A percentile compares a stretch with the other conserved stretches of the same genome.
These are phyloP conservation scores for Gossypium rotundifolium DNA, from an alignment of 345 rosid genomes.

Conservation along the genomic window DNA sequence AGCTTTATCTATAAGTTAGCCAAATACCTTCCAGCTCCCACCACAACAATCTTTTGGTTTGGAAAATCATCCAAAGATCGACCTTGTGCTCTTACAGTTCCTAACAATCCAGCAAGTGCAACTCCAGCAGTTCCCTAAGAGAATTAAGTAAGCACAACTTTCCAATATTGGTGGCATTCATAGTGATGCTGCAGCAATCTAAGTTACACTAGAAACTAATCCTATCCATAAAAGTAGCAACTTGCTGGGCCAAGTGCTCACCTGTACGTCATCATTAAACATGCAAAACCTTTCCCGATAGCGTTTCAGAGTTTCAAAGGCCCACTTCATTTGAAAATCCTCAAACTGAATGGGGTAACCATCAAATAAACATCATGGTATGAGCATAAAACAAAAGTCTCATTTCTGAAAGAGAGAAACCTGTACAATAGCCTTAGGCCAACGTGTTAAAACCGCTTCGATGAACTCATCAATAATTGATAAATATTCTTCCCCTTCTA, in stretches of 20 bases:
- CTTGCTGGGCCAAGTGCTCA: slow-evolving; percentile 21
- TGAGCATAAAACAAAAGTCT: slow-evolving; percentile 17
- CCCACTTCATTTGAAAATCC: slow-evolving; percentile 99
- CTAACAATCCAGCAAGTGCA: slow-evolving; percentile 93
- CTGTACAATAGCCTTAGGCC: slow-evolving; percentile 99
- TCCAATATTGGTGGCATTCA: slow-evolving; percentile 8
- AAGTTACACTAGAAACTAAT: slow-evolving; percentile 8
- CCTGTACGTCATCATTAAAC: slow-evolving; percentile 99
- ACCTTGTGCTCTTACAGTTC: slow-evolving; percentile 95
- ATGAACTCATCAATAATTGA: slow-evolving; percentile 86
- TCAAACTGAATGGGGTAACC: slow-evolving; percentile 57
- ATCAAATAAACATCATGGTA: slow-evolving; percentile 21
- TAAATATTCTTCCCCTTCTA: slow-evolving; percentile 93
- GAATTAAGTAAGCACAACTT: slow-evolving; percentile 16
- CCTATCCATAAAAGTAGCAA: slow-evolving; percentile 6
- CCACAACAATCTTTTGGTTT: slow-evolving; percentile 96
- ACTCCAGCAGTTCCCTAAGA: slow-evolving; percentile 98
- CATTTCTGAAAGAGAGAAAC: slow-evolving; percentile 31
- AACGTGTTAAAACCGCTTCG: slow-evolving; percentile 87
- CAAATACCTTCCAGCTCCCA: slow-evolving; percentile 97
- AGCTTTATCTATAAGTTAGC: neutral
- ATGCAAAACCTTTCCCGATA: slow-evolving; percentile 84
- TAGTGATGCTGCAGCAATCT: slow-evolving; percentile 5
- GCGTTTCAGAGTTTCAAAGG: slow-evolving; percentile 85
- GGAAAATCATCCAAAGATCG: slow-evolving; percentile 67